Evolutionary conservation across 2,329 filamentous ascomycete species (phyloP).

Genomic region (Penicillium sp.): DNA sequence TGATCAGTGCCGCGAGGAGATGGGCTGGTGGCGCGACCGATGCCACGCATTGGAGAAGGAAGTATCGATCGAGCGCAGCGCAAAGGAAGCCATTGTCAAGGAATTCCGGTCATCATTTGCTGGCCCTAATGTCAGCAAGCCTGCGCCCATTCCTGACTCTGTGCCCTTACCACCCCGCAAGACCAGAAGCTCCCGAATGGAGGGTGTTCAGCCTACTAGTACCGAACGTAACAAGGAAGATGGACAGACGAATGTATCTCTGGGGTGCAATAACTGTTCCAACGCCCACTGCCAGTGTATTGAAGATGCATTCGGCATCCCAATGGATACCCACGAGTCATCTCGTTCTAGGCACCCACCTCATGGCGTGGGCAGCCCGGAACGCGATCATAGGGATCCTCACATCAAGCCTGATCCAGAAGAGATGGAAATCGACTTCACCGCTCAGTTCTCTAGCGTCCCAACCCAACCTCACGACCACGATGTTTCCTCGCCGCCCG

Average conservation of each 20-base stretch:
- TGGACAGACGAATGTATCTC: conserved; percentile 39
- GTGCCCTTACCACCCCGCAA: conserved; percentile 40
- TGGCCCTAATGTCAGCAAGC: conserved; percentile 17
- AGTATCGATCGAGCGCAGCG: conserved; percentile 48
- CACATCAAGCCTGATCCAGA: conserved; percentile 47
- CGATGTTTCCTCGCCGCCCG: conserved; percentile 38
- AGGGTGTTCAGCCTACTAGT: conserved; percentile 15
- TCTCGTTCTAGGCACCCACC: conserved; percentile 38
- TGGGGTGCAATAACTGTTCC: conserved; percentile 66
- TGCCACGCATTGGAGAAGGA: conserved; percentile 64
- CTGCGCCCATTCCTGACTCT: conserved; percentile 31
- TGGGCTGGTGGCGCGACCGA: conserved; percentile 49
- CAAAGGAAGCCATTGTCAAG: conserved; percentile 44
- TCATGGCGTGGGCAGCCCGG: conserved; percentile 39
- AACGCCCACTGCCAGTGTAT: conserved; percentile 62
- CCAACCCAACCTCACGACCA: conserved; percentile 21
- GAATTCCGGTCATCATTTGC: conserved; percentile 39
- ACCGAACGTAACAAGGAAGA: conserved; percentile 20
- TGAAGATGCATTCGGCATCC: conserved; percentile 53
- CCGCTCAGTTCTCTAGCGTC: conserved; percentile 58
- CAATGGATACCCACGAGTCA: conserved; percentile 40
- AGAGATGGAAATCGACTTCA: conserved; percentile 71
- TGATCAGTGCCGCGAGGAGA: conserved; percentile 59
- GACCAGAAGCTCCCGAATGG: conserved; percentile 21
- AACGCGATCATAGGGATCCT: conserved; percentile 54